Evolutionary conservation across 2,329 filamentous ascomycete species (phyloP).

Genomic region (Cercospora zeina): DNA sequence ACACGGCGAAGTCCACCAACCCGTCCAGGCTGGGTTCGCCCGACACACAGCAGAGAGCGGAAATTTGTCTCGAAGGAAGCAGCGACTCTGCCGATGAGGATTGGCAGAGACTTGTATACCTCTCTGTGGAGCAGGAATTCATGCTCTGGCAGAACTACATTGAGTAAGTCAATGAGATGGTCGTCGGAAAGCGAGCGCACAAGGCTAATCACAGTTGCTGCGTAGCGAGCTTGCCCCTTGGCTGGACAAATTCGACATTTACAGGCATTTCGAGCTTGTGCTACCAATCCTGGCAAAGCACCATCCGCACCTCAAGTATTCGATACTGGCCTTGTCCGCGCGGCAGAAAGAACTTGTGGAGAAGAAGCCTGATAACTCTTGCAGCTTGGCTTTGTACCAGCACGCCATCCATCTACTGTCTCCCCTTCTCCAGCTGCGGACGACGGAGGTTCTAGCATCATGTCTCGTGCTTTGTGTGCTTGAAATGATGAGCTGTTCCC

Average conservation of each 20-base stretch:
- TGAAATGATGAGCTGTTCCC: conserved; percentile 53
- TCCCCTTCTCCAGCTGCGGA: conserved; percentile 47
- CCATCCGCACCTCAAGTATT: conserved; percentile 51
- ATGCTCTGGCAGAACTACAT: conserved; percentile 49
- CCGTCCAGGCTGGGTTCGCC: conserved; percentile 34
- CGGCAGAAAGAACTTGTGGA: conserved; percentile 56
- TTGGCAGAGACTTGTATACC: conserved; percentile 32
- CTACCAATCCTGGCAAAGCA: conserved; percentile 53
- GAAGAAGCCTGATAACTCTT: conserved; percentile 47
- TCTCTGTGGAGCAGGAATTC: conserved; percentile 37
- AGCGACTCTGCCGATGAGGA: conserved; percentile 28
- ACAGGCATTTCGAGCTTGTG: conserved; percentile 55
- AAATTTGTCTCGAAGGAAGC: conserved; percentile 17
- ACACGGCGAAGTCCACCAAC: conserved; percentile 37
- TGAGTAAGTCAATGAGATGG: conserved; percentile 30
- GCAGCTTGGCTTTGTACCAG: conserved; percentile 57
- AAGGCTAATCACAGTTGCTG: not conserved
- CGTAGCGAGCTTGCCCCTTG: conserved; percentile 53
- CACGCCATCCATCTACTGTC: conserved; percentile 52
- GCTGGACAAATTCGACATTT: conserved; percentile 60
- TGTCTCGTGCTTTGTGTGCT: conserved; percentile 52
- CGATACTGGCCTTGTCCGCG: conserved; percentile 56
- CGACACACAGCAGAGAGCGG: conserved; percentile 22
- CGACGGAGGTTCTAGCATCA: conserved; percentile 51
- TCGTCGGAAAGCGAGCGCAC: not conserved